Conservation (phyloP, 257 asterid species). For the Mentha longifolia region DNA sequence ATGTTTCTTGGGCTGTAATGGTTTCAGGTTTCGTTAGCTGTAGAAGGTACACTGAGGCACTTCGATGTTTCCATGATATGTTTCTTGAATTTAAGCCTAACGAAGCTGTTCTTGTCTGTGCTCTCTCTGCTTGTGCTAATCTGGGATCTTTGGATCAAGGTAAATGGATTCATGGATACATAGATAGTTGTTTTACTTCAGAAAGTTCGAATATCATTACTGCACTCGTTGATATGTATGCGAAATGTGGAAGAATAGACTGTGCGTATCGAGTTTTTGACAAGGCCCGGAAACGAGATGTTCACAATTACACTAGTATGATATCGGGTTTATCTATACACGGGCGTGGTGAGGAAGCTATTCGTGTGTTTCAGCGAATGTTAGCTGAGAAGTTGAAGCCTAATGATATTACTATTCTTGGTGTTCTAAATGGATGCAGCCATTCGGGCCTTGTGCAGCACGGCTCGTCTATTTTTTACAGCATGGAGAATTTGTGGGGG, state of each 20-base stretch:
- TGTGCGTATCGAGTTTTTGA: constrained; percentile 53
- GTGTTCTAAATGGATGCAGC: constrained; percentile 77
- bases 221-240: constrained; percentile 83
- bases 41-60: constrained; percentile 56
- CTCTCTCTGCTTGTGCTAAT: constrained; percentile 84
- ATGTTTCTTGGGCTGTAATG: constrained; percentile 83
- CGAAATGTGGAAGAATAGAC: constrained; percentile 78
- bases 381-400: constrained; percentile 55
- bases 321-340: constrained; percentile 71
- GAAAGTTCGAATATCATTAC: constrained; percentile 55
- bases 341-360: constrained; percentile 66
- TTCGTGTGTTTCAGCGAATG: constrained; percentile 58
- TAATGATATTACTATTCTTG: constrained; percentile 64
- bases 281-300: constrained; percentile 46
- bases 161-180: constrained; percentile 55
- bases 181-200: constrained; percentile 37
- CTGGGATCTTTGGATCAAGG: constrained; percentile 79
- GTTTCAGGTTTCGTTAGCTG: constrained; percentile 66
- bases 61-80: constrained; percentile 56
- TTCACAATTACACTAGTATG: constrained; percentile 71
- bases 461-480: constrained; percentile 66
- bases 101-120: constrained; percentile 79
- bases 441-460: constrained; percentile 75
- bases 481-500: constrained; percentile 63
- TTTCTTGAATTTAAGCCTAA: constrained; percentile 53